These are phyloP conservation scores for Bremia lactucae DNA, from an alignment of 352 stramenopile species.

Conservation along the genomic window DNA sequence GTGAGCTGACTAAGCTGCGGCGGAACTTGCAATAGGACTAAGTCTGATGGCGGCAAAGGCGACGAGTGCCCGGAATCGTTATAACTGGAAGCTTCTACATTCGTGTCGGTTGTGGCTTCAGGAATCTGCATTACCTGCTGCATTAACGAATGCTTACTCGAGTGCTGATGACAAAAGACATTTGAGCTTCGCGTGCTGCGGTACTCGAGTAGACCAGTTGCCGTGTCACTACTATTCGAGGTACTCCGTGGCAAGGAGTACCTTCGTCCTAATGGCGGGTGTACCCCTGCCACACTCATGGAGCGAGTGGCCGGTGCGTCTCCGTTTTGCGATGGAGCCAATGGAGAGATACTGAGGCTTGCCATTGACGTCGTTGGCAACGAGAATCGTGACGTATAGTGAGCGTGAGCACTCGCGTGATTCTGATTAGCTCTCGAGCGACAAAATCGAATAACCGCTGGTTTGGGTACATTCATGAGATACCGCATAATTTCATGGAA, in stretches of 20 bases:
- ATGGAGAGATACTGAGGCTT: constrained; percentile 6
- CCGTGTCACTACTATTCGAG: constrained; percentile 12
- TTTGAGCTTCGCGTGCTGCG: constrained; percentile 18
- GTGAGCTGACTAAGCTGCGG: constrained; percentile 10
- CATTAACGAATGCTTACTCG: constrained; percentile 16
- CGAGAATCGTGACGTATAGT: constrained; percentile 6
- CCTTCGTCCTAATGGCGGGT: constrained; percentile 5
- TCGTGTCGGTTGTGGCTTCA: no score
- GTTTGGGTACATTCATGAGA: constrained; percentile 80
- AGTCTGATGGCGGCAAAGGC: no score
- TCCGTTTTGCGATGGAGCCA: constrained; percentile 7
- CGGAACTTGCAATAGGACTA: no score
- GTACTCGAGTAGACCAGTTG: constrained; percentile 16
- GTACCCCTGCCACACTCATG: constrained; percentile 1
- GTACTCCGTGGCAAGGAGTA: constrained; percentile 12
- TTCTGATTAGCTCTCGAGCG: constrained; percentile 14
- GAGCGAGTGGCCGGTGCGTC: constrained; percentile 8
- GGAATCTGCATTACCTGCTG: constrained; percentile 5
- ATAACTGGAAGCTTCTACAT: no score
- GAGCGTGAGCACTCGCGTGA: constrained; percentile 12
- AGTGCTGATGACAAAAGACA: constrained; percentile 17
- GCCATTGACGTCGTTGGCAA: constrained; percentile 18
- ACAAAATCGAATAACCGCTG: constrained; percentile 64
- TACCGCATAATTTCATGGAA: constrained; percentile 79
- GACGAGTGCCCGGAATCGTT: no score